Evolutionary conservation across 148 eudicot genomes (phyloP).

Genomic region (Nepenthes mirabilis): DNA sequence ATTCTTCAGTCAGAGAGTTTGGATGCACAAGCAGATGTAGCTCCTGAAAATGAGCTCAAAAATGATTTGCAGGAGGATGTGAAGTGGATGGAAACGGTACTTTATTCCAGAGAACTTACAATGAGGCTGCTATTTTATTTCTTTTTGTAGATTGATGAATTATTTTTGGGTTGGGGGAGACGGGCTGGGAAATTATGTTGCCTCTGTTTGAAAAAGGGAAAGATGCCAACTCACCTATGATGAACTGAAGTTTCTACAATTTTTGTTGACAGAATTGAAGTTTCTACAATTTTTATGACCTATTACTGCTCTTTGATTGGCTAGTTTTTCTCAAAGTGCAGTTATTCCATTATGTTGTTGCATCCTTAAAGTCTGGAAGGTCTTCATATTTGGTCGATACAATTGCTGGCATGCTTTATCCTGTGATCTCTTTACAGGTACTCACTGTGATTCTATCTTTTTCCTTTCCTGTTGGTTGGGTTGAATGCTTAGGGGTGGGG

Average conservation of each 20-base stretch:
- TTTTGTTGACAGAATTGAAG: background rate
- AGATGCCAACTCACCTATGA: background rate
- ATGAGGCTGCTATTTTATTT: background rate
- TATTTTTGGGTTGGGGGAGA: background rate
- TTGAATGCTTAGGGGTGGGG: background rate
- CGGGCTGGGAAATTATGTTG: no score
- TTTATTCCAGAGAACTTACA: background rate
- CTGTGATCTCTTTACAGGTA: slow-evolving; percentile 92
- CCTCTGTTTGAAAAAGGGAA: no score
- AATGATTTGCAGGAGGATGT: slow-evolving; percentile 68
- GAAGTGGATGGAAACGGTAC: slow-evolving; percentile 99
- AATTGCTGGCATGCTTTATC: slow-evolving; percentile 71
- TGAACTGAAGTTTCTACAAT: slow-evolving; percentile 4
- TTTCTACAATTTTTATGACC: slow-evolving; percentile 1
- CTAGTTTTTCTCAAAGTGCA: slow-evolving; percentile 20
- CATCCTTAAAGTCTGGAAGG: slow-evolving; percentile 93
- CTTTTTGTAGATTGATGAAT: background rate
- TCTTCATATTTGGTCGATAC: slow-evolving; percentile 65
- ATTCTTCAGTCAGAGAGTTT: slow-evolving; percentile 35
- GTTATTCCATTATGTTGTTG: slow-evolving; percentile 81
- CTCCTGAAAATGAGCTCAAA: slow-evolving; percentile 28
- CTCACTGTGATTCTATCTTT: slow-evolving; percentile 3
- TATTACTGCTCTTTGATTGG: slow-evolving; percentile 4
- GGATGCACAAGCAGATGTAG: slow-evolving; percentile 29
- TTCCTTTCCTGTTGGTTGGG: background rate